Base-by-base conservation (phyloP, 768 basidiomycete genomes). In the Leccinellum albellum region DNA sequence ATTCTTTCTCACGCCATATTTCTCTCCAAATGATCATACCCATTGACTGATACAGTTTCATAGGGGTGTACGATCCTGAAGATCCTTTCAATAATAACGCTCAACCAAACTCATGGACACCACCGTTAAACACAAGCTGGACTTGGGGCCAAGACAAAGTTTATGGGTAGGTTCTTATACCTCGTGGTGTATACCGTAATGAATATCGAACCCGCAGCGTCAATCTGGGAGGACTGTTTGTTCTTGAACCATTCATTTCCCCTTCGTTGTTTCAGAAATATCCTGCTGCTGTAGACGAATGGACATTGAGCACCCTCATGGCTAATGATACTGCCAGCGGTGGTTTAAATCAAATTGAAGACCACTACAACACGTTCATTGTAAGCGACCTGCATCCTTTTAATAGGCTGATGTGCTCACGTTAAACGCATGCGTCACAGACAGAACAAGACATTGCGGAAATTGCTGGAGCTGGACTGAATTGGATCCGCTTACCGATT, bases 391-490 rank as follows among this genome's bases (percentile, higher is more conserved):
- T 32, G 23, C 10, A 9, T 50, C 29, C 35, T 51, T 44, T 52
- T 54, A 14, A 32, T 49, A n/a, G n/a, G n/a, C n/a, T 28, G 35
- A 40, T 46, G 7, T 37, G 23, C 50, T 55, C 31, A 54, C 9
- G 23, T 44, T 26, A 8, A 28, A 45, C 24, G 57, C 32, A 35
- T 55, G 46, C 33, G 51, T 45, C 37, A 26, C 70, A 94, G 90
- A 94, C 89, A 54, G 91, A 94, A 69, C 76, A 89, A 74, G 94
- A 96, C 74, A 85, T 95, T 59, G 93, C 93, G 35, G 76, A 86
- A 67, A 95, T 97, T 58, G 91, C 94, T 46, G 88, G 83, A 40
- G 92, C 91, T 28, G 94, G 93, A 4, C 74, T 94, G 50, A 94
- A 91, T 74, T 94, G 87, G 80, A 73, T 95, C 47, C 82, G 91